A percentile compares a stretch with the other conserved stretches of the same genome.
Evolutionary conservation across 1,284 basidiomycete genomes (phyloP).

Genomic region (Sanguinoderma infundibulare): DNA sequence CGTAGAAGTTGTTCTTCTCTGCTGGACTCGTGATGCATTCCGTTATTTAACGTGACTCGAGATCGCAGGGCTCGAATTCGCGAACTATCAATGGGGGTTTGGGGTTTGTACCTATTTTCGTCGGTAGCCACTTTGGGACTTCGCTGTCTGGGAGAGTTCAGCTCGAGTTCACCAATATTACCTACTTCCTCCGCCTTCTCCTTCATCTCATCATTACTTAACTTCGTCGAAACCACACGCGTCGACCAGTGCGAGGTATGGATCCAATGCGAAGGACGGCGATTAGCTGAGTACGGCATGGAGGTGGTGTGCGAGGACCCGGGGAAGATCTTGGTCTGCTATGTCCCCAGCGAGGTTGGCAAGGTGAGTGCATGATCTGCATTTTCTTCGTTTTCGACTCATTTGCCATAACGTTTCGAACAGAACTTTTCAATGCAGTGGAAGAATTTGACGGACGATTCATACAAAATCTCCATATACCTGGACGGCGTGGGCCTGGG

Average conservation of each 20-base stretch:
- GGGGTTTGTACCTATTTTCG: no score
- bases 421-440: slow-evolving; percentile 7
- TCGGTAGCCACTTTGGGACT: no score
- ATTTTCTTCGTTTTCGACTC: neutral
- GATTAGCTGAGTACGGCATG: slow-evolving; percentile 9
- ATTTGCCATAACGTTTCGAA: neutral
- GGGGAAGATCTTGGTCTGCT: slow-evolving; percentile 10
- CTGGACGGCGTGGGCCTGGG: neutral
- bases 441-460: neutral
- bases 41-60: no score
- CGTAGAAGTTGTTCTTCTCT: no score
- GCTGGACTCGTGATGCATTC: no score
- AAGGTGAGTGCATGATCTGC: slow-evolving; percentile 9
- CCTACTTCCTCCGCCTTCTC: no score
- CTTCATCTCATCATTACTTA: no score
- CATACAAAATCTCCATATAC: neutral
- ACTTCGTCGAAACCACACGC: neutral
- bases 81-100: no score
- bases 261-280: slow-evolving; percentile 10
- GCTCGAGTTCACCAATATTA: no score
- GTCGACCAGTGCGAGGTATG: neutral
- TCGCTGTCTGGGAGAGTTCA: no score
- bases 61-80: no score
- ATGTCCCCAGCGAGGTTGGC: slow-evolving; percentile 18
- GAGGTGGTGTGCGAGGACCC: neutral